A percentile compares a stretch with the other conserved stretches of the same genome.
phyloP scores from a whole-genome alignment of 257 asterid species.

The Solanum pinnatisectum region DNA sequence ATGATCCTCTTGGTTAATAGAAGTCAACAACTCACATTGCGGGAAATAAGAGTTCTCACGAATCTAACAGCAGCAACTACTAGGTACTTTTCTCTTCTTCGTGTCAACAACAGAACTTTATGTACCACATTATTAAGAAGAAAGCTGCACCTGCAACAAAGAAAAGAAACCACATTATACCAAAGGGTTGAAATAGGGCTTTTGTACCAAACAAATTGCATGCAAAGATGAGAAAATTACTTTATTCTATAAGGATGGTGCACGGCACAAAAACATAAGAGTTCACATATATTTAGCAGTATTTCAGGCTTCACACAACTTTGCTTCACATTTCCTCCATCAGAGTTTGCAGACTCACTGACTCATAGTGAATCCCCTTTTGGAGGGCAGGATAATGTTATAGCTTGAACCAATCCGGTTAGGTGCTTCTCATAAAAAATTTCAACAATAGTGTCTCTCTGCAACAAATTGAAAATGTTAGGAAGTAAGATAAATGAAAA shows the following conservation, averaged over 20 bases:
- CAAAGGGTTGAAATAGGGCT: not conserved
- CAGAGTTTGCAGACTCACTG: constrained; percentile 28
- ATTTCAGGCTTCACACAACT: constrained; percentile 73
- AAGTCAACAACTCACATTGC: constrained; percentile 58
- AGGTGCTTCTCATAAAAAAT: constrained; percentile 86
- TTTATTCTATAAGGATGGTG: constrained; percentile 91
- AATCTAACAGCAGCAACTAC: constrained; percentile 91
- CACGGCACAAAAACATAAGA: constrained; percentile 84
- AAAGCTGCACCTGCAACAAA: constrained; percentile 65
- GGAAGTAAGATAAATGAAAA: not conserved
- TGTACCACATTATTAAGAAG: constrained; percentile 78
- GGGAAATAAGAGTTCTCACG: constrained; percentile 72
- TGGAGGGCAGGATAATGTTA: constrained; percentile 60
- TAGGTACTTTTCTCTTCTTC: constrained; percentile 83
- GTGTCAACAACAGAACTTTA: constrained; percentile 73
- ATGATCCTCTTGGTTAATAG: not conserved
- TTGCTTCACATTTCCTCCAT: constrained; percentile 34
- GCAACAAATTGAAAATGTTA: constrained; percentile 26
- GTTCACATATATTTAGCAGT: constrained; percentile 75
- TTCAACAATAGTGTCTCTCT: constrained; percentile 75
- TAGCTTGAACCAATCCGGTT: constrained; percentile 63
- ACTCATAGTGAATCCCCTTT: constrained; percentile 13
- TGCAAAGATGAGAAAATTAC: constrained; percentile 29
- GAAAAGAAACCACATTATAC: not conserved
- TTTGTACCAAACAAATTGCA: not conserved